Evolutionary conservation across 495 filamentous ascomycete genomes (phyloP).

Genomic region (Neurospora sp.): DNA sequence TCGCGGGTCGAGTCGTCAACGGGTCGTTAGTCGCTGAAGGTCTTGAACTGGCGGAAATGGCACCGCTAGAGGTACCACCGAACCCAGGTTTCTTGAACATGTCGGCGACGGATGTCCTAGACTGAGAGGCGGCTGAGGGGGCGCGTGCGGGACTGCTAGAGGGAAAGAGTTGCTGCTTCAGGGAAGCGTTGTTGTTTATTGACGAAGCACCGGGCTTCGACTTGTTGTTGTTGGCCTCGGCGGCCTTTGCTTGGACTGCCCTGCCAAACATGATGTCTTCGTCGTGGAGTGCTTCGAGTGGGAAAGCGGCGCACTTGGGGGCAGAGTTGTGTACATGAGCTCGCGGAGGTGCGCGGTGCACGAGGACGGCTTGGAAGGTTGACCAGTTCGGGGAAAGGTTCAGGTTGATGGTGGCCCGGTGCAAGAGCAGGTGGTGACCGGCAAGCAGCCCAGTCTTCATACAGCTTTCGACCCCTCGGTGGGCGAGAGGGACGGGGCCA

Average conservation of each 20-base stretch:
- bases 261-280: slow-evolving; percentile 14
- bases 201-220: slow-evolving; percentile 12
- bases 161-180: slow-evolving; percentile 38
- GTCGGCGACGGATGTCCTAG: slow-evolving; percentile 20
- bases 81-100: slow-evolving; percentile 13
- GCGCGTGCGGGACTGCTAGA: slow-evolving; percentile 33
- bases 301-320: background rate
- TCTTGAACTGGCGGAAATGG: background rate
- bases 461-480: slow-evolving; percentile 8
- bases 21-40: slow-evolving; percentile 3
- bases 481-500: background rate
- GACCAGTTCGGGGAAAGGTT: background rate
- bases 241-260: slow-evolving; percentile 11
- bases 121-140: slow-evolving; percentile 11
- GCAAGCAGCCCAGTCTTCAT: slow-evolving; percentile 20
- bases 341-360: background rate
- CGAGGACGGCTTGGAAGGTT: slow-evolving; percentile 1
- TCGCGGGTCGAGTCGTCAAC: slow-evolving; percentile 7
- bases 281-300: background rate
- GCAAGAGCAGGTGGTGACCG: slow-evolving; percentile 15
- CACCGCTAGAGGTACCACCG: background rate
- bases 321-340: slow-evolving; percentile 7
- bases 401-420: slow-evolving; percentile 12
- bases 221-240: slow-evolving; percentile 5
- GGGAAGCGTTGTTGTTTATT: slow-evolving; percentile 12